Base-by-base conservation (phyloP, 345 rosid genomes). In the Mercurialis annua region DNA sequence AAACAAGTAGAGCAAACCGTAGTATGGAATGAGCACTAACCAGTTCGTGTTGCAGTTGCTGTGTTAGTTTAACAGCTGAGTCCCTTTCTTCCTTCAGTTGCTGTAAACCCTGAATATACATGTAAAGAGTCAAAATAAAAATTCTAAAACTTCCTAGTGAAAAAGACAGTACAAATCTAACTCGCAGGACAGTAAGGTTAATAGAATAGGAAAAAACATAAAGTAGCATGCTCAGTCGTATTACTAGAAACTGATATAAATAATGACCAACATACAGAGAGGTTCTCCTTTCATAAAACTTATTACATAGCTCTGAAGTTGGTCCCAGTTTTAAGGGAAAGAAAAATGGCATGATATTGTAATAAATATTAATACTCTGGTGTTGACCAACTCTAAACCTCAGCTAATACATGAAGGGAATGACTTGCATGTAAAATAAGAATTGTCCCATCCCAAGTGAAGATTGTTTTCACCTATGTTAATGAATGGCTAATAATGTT, bases 31-130 rank as follows among this genome's bases (percentile, higher is more conserved):
- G 31, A 5, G 42, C 33, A 73, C 76, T 75, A 48, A 89, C 99
- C 97, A 94, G 67, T 61, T 94, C 98, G 24, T 82, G 89, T 82
- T 84, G 96, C 82, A 94, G 82, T 59, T 80, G 92, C 65, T 82
- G 85, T 62, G 92, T 84, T 74, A 82, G 89, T 71, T 82, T 85
- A 59, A 85, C 73, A 62, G 92, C 96, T 58, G 82, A 77, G 73
- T 94, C 96, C 75, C 88, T 81, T 82, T 89, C 99, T 16, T 87
- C 92, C 83, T 82, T 91, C 78, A 88, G 79, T 54, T 70, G 83
- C 73, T 86, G 90, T 60, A 91, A 38, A 42, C 87, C 73, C 95
- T 86, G 85, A 36, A 77, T 75, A 55, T 50, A 68, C 68, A 59
- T 54, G 24, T 29, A 50, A 66, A 57, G 44, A 33, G 15, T 54